A percentile compares a stretch with the other conserved stretches of the same genome.
Conservation (phyloP, 805 yeast species). For the Ogataea polymorpha region DNA sequence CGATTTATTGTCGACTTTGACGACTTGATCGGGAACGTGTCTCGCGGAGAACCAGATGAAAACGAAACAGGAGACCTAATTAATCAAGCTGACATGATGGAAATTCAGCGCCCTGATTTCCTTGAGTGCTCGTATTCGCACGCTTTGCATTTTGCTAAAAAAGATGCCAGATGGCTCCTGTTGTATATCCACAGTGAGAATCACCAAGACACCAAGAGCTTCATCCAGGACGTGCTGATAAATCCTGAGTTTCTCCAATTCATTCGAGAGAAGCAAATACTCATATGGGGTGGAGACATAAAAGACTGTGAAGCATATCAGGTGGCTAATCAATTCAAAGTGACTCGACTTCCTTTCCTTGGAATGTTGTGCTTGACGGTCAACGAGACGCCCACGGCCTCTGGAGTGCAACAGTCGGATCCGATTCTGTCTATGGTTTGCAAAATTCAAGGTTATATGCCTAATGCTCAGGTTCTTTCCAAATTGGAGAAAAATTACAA, state of each 20-base stretch:
- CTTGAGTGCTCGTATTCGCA: slow-evolving; percentile 77
- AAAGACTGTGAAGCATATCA: slow-evolving; percentile 81
- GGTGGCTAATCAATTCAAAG: slow-evolving; percentile 69
- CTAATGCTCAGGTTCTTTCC: slow-evolving; percentile 33
- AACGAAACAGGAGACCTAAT: slow-evolving; percentile 9
- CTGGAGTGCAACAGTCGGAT: slow-evolving; percentile 48
- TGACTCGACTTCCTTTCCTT: slow-evolving; percentile 75
- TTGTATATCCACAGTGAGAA: slow-evolving; percentile 71
- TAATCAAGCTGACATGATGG: slow-evolving; percentile 14
- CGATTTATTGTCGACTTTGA: slow-evolving; percentile 33
- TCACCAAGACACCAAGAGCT: slow-evolving; percentile 56
- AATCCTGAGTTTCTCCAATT: slow-evolving; percentile 46
- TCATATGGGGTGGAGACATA: slow-evolving; percentile 87
- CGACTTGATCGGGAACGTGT: slow-evolving; percentile 28
- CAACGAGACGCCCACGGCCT: slow-evolving; percentile 49
- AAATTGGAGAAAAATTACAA: slow-evolving; percentile 38
- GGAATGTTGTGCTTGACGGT: slow-evolving; percentile 73
- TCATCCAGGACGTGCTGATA: slow-evolving; percentile 53
- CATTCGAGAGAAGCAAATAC: slow-evolving; percentile 47
- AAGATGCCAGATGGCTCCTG: slow-evolving; percentile 67
- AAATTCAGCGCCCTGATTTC: slow-evolving; percentile 39
- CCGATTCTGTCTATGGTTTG: slow-evolving; percentile 61
- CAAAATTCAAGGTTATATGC: slow-evolving; percentile 59
- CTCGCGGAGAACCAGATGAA: not conserved
- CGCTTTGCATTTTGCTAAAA: slow-evolving; percentile 68